A percentile compares a stretch with the other conserved stretches of the same genome.
Evolutionary conservation across 2,329 filamentous ascomycete species (phyloP).

Genomic region (Trichoderma citrinoviride): DNA sequence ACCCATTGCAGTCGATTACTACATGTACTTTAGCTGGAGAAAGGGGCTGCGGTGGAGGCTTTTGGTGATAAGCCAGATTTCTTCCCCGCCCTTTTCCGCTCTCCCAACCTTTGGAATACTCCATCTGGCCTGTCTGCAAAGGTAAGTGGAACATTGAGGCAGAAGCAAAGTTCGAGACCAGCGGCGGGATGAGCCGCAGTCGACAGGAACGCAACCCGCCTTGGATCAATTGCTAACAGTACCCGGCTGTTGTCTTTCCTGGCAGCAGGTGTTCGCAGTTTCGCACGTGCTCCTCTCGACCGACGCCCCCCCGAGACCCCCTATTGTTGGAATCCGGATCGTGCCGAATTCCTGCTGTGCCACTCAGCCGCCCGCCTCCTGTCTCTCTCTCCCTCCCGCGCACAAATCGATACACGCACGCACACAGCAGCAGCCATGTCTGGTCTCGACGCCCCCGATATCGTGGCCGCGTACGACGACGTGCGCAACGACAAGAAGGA

Average conservation of each 20-base stretch:
- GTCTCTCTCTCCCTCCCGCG: neutral
- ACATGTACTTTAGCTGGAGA: neutral
- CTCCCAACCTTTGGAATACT: neutral
- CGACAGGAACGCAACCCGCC: neutral
- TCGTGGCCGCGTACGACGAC: constrained; percentile 62
- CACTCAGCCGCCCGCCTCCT: neutral
- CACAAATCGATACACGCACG: neutral
- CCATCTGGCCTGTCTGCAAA: constrained; percentile 13
- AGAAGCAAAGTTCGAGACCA: neutral
- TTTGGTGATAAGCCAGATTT: constrained; percentile 8
- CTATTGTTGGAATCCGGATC: constrained; percentile 3
- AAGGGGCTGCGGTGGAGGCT: constrained; percentile 17
- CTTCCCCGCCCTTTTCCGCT: constrained; percentile 15
- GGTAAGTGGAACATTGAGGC: constrained; percentile 7
- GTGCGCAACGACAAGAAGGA: constrained; percentile 65
- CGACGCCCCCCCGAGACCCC: neutral
- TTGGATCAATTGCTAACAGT: neutral
- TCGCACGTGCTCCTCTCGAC: constrained; percentile 15
- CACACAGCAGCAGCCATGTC: constrained; percentile 45
- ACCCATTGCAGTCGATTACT: neutral
- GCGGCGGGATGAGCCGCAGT: neutral
- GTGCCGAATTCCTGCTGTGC: constrained; percentile 2
- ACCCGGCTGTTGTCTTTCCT: neutral
- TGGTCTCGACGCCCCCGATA: constrained; percentile 56
- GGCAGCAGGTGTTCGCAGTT: neutral